Evolutionary conservation across 2,329 filamentous ascomycete species (phyloP), one percentile per base, ranked within the genome.

Genomic region (Lachnellula hyalina): DNA sequence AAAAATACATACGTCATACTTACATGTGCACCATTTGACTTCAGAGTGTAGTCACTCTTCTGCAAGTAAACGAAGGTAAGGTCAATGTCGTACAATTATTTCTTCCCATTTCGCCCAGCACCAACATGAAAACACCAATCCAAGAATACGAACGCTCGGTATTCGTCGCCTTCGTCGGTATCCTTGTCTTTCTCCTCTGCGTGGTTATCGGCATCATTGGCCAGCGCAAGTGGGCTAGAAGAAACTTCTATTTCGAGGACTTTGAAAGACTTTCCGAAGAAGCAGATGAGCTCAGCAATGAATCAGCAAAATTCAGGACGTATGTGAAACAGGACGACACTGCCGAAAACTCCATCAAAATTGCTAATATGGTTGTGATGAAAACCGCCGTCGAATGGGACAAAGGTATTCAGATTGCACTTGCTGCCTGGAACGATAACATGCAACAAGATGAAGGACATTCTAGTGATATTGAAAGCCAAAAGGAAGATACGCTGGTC

Each of bases 351-450:
- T 40, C 49, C 3, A 49, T 52, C 40, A 56, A 56, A 34, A 45
- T 53, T 15, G 32, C 51, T 15, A 59, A 61, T 25, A 34, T 53
- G 44, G 56, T 52, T n/a, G 14, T 55, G 4, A 6, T 61, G 12
- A 48, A 46, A 4, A 41, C 42, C 21, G 59, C 61, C 15, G 55
- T 60, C 7, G 55, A 63, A 12, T 58, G 56, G 44, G 59, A 63
- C 53, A 51, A 23, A 14, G 49, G 52, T 21, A 58, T 62, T 32
- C 48, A 54, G 0, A 58, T 61, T 7, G 58, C 58, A 14, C 47
- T 65, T 15, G 17, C 38, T 11, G 57, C 59, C 8, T 65, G 61
- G 61, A 53, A 58, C 19, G 61, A 65, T 47, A 58, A 62, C 44
- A 62, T 63, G 46, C 47, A 57, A 34, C 52, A 51, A 21, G 47